Base-by-base conservation (phyloP, 2,329 filamentous ascomycete genomes). In the Penicillium sp. region DNA sequence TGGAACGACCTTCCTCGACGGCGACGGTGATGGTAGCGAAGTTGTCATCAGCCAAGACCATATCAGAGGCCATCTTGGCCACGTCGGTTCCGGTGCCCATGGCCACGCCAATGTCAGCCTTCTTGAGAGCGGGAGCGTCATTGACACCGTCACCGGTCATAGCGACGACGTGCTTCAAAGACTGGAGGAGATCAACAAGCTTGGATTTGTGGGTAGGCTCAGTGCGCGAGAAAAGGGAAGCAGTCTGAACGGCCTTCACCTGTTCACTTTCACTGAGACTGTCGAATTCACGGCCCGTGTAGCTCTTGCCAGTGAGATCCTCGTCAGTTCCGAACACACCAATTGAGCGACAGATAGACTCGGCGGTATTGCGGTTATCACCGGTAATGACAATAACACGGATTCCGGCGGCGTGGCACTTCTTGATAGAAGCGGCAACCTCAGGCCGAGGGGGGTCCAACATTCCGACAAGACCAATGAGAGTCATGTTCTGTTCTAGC, bases 111-210 rank as follows among this genome's bases (percentile, higher is more conserved):
- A 99, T 99, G 73, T 99, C 94, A 38, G 94, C 91, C 81, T 97
- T 97, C 84, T 99, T 99, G 70, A 99, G 82, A 17, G 94, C 94
- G 47, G 94, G 94, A 5, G 94, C 94, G 76, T 99, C 94, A 71
- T 99, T 99, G 76, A 99, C 94, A 77, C 94, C 94, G 71, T 99
- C 94, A 71, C 94, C 94, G 66, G 94, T 99, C 94, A 99, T 99
- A 66, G 94, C 94, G 62, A 99, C 95, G 43, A 99, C 94, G 74
- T 99, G 91, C 60, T 91, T 91, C 50, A 90, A 82, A 58, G 90
- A 91, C 75, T 99, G 95, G 46, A 99, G 89, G 45, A 99, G 87
- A 74, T 99, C 94, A 48, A 99, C 93, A 46, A 99, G 86, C 78
- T 91, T 94, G n/a, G 90, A 95, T 84, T 99, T 99, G 84, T 99